phyloP scores from a whole-genome alignment of 306 rosid species.

The Cucurbita ficifolia region DNA sequence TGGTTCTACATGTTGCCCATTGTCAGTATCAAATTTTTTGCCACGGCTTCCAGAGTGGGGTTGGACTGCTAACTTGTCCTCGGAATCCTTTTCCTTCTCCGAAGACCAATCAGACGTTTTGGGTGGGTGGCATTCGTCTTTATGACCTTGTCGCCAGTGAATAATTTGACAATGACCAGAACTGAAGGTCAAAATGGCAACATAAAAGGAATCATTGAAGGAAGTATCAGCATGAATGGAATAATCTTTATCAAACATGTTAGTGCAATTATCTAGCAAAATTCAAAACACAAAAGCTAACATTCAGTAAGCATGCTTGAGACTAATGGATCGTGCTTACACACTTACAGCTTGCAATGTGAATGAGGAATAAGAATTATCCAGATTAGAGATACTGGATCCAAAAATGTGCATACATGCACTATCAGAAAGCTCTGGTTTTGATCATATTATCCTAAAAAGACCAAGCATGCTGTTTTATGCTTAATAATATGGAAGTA shows the following conservation, averaged over 20 bases:
- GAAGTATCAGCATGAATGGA: not conserved
- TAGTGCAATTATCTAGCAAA: not conserved
- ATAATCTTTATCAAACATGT: not conserved
- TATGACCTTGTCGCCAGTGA: slow-evolving; percentile 97
- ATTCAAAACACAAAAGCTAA: not conserved
- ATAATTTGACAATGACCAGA: slow-evolving; percentile 74
- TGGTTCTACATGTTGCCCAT: not conserved
- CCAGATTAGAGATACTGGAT: not conserved
- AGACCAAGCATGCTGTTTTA: not conserved
- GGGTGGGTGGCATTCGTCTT: slow-evolving; percentile 56
- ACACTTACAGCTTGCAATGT: not conserved
- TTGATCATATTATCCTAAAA: not conserved
- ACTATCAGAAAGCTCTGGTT: not conserved
- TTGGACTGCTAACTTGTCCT: slow-evolving; percentile 19
- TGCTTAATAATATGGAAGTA: not conserved
- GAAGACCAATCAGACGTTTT: not conserved
- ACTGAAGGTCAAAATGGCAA: slow-evolving; percentile 28
- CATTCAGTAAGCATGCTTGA: not conserved
- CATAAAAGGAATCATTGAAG: not conserved
- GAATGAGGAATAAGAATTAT: not conserved
- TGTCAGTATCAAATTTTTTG: slow-evolving; percentile 15
- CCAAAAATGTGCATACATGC: not conserved
- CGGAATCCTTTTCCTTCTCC: slow-evolving; percentile 17
- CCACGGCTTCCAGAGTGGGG: slow-evolving; percentile 10
- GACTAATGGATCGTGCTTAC: not conserved